These are phyloP conservation scores for Zasmidium angulare DNA, from an alignment of 2,329 filamentous ascomycete species.

Conservation along the genomic window DNA sequence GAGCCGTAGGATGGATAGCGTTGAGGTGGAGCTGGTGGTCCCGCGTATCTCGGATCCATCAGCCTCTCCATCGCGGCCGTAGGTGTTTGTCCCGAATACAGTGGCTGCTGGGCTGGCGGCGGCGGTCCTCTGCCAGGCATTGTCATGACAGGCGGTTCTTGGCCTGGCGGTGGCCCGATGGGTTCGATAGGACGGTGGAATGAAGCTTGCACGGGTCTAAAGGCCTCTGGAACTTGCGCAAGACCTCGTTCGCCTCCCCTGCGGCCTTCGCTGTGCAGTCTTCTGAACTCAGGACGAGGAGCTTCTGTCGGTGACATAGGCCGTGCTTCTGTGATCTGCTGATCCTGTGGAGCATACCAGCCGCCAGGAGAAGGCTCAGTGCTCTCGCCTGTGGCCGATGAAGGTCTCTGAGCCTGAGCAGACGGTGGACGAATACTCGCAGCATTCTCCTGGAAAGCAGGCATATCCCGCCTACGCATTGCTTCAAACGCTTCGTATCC, in stretches of 20 bases:
- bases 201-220: constrained; percentile 22
- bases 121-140: neutral
- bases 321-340: constrained; percentile 1
- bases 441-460: constrained; percentile 8
- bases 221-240: constrained; percentile 25
- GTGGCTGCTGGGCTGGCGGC: too few relatives aligned
- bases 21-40: neutral
- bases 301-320: neutral
- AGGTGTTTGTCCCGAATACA: neutral
- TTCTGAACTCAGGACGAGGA: constrained; percentile 14
- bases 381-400: neutral
- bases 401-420: neutral
- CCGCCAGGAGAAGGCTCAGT: constrained; percentile 20
- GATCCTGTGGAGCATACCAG: constrained; percentile 24
- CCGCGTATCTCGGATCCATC: constrained; percentile 1
- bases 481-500: constrained; percentile 24
- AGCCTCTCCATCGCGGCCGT: neutral
- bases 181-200: constrained; percentile 20
- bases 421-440: neutral
- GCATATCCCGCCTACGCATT: constrained; percentile 18
- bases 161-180: constrained; percentile 21
- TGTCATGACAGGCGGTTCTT: constrained; percentile 3
- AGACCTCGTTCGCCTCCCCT: constrained; percentile 3
- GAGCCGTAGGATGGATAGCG: constrained; percentile 1
- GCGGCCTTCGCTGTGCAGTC: constrained; percentile 25